Base-by-base conservation (phyloP, 352 stramenopile genomes). In the Saprolegnia diclina region DNA sequence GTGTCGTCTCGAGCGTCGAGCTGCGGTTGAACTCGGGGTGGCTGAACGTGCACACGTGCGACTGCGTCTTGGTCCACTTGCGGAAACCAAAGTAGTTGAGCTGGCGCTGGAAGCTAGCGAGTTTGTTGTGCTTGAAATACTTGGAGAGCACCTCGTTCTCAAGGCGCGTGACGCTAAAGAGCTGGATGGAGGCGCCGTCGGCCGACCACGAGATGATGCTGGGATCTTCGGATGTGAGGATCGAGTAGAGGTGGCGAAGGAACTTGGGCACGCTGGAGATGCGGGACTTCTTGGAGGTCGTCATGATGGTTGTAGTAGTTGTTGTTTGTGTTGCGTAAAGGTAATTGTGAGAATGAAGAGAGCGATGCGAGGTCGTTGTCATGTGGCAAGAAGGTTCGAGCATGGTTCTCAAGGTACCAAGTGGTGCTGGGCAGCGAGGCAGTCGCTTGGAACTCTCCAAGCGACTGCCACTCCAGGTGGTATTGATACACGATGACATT, bases 71-170 rank as follows among this genome's bases (percentile, higher is more conserved):
- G 29, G 29, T 35, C 83, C 83, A 91, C 75, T 93, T 93, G 67
- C 80, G 79, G 73, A 97, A 98, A 50, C 79, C 82, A 76, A 98
- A 98, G 77, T 98, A 97, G 77, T 96, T 97, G 45, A 98, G 81
- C 68, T 98, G 89, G 16, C 92, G 85, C 71, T 96, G 87, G 61
- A 98, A 92, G 48, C 88, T 97, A 13, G 92, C 83, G 76, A 97
- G 96, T 72, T 92, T 96, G 72, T 84, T 78, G 76, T 98, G 92
- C 72, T 97, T 97, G 73, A 98, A 98, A 79, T 97, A 98, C 73
- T 90, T 89, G 32, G 90, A 90, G 13, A 98, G 77, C 48, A 98
- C 79, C 37, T 87, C 75, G 18, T 85, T 45, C 56, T 88, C 78
- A 5, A 89, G 79, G 7, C 79, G 80, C 53, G 77, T 74, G 54